A percentile compares a stretch with the other conserved stretches of the same genome.
Evolutionary conservation across 2,329 filamentous ascomycete species (phyloP).

Genomic region (Domatiomyces catenatus): DNA sequence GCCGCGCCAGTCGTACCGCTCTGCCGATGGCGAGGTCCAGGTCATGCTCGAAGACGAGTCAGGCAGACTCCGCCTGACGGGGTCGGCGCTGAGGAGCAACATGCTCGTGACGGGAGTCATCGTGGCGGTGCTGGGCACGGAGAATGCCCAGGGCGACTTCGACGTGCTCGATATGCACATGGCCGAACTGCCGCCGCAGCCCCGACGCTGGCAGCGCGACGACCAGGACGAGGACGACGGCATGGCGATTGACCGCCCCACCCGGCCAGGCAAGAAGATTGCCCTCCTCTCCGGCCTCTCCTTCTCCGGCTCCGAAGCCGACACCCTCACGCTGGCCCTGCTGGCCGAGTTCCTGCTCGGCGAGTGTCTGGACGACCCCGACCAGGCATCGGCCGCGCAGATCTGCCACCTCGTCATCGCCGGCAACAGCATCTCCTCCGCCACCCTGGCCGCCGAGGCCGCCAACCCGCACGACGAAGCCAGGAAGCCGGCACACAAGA

Average conservation of each 20-base stretch:
- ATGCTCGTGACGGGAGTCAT: conserved; percentile 85
- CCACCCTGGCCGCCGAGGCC: conserved; percentile 14
- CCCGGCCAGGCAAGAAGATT: conserved; percentile 44
- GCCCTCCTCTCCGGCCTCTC: conserved; percentile 79
- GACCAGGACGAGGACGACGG: conserved; percentile 36
- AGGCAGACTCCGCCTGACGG: conserved; percentile 66
- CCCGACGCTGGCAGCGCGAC: conserved; percentile 59
- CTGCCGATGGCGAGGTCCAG: conserved; percentile 45
- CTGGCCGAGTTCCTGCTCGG: conserved; percentile 79
- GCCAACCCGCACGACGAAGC: conserved; percentile 23
- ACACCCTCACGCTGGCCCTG: conserved; percentile 60
- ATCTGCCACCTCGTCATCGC: conserved; percentile 83
- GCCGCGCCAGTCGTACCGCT: conserved; percentile 60
- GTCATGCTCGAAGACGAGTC: conserved; percentile 94
- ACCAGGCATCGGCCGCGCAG: conserved; percentile 44
- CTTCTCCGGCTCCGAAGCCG: conserved; percentile 61
- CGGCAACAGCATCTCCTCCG: conserved; percentile 50
- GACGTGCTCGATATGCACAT: conserved; percentile 83
- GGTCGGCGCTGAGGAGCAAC: conserved; percentile 49
- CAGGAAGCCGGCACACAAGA: conserved; percentile 48
- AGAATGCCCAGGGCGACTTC: conserved; percentile 82
- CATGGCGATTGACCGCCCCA: conserved; percentile 13
- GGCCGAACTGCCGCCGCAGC: conserved; percentile 71
- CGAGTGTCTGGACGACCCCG: conserved; percentile 49
- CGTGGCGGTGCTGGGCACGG: conserved; percentile 84